These are phyloP conservation scores for Cercophora sp. DNA, from an alignment of 495 filamentous ascomycete genomes.

Conservation along the genomic window DNA sequence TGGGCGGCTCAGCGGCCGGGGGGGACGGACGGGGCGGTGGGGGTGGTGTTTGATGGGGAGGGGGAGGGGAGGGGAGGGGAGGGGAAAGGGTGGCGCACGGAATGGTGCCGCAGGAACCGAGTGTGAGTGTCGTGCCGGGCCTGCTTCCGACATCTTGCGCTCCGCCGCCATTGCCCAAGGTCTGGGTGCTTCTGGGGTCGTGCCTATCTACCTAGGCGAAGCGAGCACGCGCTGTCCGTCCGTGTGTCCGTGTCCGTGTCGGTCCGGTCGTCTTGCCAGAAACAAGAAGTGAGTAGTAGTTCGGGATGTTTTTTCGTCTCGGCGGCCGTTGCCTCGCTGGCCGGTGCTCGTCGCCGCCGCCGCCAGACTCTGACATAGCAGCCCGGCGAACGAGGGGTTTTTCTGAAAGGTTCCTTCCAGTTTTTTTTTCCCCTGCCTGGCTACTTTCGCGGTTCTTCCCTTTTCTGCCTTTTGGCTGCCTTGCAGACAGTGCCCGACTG, in stretches of 20 bases:
- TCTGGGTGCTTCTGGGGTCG: not conserved
- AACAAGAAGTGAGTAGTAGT: not conserved
- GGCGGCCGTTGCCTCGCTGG: no score
- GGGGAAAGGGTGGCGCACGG: constrained; percentile 34
- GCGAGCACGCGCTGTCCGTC: no score
- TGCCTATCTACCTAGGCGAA: not conserved
- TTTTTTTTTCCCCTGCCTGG: not conserved
- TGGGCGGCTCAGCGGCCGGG: constrained; percentile 1
- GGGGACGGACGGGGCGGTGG: constrained; percentile 5
- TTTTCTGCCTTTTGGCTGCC: not conserved
- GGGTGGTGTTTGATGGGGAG: constrained; percentile 1
- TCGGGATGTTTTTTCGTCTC: not conserved
- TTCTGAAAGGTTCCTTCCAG: no score
- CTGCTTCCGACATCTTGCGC: constrained; percentile 29
- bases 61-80: not conserved
- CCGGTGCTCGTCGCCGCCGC: no score
- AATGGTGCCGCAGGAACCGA: constrained; percentile 46
- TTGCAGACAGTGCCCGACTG: not conserved
- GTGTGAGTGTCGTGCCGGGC: constrained; percentile 42
- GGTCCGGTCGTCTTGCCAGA: no score
- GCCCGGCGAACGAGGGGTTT: no score
- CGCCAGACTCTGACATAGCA: no score
- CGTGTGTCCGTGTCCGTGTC: no score
- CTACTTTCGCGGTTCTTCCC: not conserved
- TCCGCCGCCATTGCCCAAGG: constrained; percentile 28